phyloP scores from a whole-genome alignment of 768 basidiomycete species.

The Sporobolomyces pararoseus region DNA sequence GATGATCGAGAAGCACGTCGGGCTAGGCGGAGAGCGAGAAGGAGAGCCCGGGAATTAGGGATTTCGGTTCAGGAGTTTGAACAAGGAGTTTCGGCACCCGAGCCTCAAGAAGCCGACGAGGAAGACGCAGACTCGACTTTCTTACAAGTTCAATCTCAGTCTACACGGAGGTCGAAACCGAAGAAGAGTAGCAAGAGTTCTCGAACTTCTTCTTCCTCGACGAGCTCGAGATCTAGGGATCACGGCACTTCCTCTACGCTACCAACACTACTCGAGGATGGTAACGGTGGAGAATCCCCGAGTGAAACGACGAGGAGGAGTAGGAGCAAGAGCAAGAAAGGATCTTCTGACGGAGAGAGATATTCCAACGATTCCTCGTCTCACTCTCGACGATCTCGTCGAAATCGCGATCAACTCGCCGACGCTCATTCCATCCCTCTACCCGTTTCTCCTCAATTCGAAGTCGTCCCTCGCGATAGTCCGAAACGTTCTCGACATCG shows the following conservation, averaged over 20 bases:
- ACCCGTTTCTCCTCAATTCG: slow-evolving; percentile 9
- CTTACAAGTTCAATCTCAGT: neutral
- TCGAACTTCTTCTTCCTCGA: slow-evolving; percentile 7
- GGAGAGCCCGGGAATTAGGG: slow-evolving; percentile 21
- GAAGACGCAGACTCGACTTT: neutral
- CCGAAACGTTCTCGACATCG: slow-evolving; percentile 11
- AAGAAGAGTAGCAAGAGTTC: slow-evolving; percentile 12
- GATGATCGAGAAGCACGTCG: slow-evolving; percentile 12
- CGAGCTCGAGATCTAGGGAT: slow-evolving; percentile 1
- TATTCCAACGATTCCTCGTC: slow-evolving; percentile 2
- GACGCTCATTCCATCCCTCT: slow-evolving; percentile 1
- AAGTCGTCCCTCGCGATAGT: neutral
- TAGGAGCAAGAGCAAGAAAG: neutral
- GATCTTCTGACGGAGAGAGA: neutral
- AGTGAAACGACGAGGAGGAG: neutral
- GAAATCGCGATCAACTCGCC: neutral
- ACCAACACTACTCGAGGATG: no score
- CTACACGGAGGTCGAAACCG: neutral
- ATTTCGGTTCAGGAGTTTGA: slow-evolving; percentile 20
- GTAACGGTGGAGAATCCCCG: no score
- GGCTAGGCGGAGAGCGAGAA: slow-evolving; percentile 1
- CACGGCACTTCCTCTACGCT: neutral
- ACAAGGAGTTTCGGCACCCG: slow-evolving; percentile 10
- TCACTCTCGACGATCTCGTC: slow-evolving; percentile 5
- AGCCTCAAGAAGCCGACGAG: slow-evolving; percentile 9